phyloP scores from a whole-genome alignment of 78 protist species.

The Tieghemostelium lacteum region DNA sequence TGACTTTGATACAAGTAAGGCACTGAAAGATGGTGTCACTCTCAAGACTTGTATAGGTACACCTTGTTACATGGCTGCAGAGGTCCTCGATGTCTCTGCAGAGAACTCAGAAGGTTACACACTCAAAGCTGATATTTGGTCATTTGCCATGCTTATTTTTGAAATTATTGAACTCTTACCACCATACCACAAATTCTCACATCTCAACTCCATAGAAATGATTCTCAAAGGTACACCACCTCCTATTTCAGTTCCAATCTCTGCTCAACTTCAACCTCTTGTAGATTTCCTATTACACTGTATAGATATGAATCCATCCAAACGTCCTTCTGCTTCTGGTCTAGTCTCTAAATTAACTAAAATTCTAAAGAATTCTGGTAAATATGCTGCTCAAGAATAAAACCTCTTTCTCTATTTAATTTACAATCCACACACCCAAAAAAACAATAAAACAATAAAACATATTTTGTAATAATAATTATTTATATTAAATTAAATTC shows the following conservation, averaged over 20 bases:
- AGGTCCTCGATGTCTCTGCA: constrained; percentile 29
- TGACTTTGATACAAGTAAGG: constrained; percentile 69
- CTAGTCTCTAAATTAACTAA: constrained; percentile 49
- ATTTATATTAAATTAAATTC: too few relatives aligned
- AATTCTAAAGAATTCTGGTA: constrained; percentile 36
- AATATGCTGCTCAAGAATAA: too few relatives aligned
- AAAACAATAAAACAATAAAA: too few relatives aligned
- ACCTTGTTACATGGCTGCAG: constrained; percentile 77
- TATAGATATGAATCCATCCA: constrained; percentile 39
- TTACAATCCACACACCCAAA: too few relatives aligned
- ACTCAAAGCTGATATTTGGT: constrained; percentile 76
- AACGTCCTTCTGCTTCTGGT: constrained; percentile 50
- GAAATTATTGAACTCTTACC: constrained; percentile 46
- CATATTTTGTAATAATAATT: too few relatives aligned
- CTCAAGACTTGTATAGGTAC: constrained; percentile 70
- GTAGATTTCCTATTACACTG: constrained; percentile 36
- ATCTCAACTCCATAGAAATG: constrained; percentile 66
- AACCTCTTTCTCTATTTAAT: too few relatives aligned
- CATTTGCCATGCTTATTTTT: constrained; percentile 61
- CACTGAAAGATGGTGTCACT: constrained; percentile 19
- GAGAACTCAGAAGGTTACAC: constrained; percentile 23
- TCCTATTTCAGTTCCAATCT: constrained; percentile 20
- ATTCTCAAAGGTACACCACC: constrained; percentile 70
- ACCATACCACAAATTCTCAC: constrained; percentile 71
- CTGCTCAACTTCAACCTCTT: constrained; percentile 26